Evolutionary conservation across 176 grass and related monocot species (phyloP).

Genomic region (Metroxylon sagu): DNA sequence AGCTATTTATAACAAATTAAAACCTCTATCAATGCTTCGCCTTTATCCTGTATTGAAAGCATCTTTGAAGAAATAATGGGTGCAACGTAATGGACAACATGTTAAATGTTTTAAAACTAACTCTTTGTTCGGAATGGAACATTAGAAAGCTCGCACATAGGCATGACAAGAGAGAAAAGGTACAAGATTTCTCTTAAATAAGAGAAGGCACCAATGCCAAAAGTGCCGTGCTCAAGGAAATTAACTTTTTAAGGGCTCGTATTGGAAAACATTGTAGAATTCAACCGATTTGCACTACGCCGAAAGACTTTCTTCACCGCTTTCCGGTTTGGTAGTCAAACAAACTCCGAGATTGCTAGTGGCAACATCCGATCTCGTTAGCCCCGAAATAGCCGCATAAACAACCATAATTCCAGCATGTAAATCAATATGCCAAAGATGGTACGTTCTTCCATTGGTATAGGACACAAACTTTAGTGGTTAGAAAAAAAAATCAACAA

Average conservation of each 20-base stretch:
- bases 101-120: constrained; percentile 11
- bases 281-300: constrained; percentile 53
- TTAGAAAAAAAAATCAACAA: too few species aligned
- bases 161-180: too few species aligned
- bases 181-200: not conserved
- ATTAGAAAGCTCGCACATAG: too few species aligned
- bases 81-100: constrained; percentile 29
- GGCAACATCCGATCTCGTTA: constrained; percentile 48
- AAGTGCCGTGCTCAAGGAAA: not conserved
- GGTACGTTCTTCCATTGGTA: too few species aligned
- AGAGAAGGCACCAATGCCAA: not conserved
- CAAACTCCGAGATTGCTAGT: constrained; percentile 36
- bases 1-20: constrained; percentile 14
- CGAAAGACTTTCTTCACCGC: constrained; percentile 52
- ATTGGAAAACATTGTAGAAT: too few species aligned
- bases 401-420: constrained; percentile 38
- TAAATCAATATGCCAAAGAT: too few species aligned
- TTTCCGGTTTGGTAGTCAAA: constrained; percentile 54
- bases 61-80: constrained; percentile 78
- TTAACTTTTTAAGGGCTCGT: constrained; percentile 47
- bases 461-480: too few species aligned
- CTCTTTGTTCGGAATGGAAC: too few species aligned
- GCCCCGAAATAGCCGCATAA: constrained; percentile 34
- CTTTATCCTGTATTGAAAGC: constrained; percentile 61
- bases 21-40: constrained; percentile 71